Evolutionary conservation across 2,329 filamentous ascomycete genomes (phyloP).

Genomic region (Colletotrichum zoysiae): DNA sequence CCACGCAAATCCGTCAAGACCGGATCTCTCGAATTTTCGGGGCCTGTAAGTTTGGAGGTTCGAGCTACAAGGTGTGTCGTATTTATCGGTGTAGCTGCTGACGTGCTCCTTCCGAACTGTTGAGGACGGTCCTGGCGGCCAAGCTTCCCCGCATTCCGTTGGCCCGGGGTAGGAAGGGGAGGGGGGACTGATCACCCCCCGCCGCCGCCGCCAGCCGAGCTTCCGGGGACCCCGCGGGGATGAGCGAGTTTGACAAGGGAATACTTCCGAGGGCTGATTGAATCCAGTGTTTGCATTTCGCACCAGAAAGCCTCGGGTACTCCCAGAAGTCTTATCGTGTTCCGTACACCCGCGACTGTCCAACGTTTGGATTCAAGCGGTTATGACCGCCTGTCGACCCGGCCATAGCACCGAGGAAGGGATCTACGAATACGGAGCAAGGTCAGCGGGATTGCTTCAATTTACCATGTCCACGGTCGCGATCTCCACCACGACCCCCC

Average conservation of each 20-base stretch:
- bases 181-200: conserved; percentile 23
- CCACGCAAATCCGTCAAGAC: conserved; percentile 1
- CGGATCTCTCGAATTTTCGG: conserved; percentile 21
- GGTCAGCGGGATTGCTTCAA: background rate
- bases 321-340: background rate
- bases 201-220: conserved; percentile 28
- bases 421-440: background rate
- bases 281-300: background rate
- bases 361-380: background rate
- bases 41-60: conserved; percentile 18
- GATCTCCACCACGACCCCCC: conserved; percentile 13
- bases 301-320: background rate
- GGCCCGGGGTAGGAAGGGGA: conserved; percentile 30
- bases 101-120: conserved; percentile 18
- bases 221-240: conserved; percentile 14
- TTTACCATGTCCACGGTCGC: background rate
- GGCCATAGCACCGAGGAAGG: background rate
- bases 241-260: background rate
- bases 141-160: conserved; percentile 45
- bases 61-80: background rate
- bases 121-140: background rate
- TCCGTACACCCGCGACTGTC: too few relatives aligned
- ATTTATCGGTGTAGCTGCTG: conserved; percentile 18
- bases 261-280: background rate
- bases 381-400: background rate